A percentile compares a stretch with the other conserved stretches of the same genome.
These are phyloP conservation scores for Coemansia sp. DNA, from an alignment of 192 early-diverging fungal genomes.

Conservation along the genomic window DNA sequence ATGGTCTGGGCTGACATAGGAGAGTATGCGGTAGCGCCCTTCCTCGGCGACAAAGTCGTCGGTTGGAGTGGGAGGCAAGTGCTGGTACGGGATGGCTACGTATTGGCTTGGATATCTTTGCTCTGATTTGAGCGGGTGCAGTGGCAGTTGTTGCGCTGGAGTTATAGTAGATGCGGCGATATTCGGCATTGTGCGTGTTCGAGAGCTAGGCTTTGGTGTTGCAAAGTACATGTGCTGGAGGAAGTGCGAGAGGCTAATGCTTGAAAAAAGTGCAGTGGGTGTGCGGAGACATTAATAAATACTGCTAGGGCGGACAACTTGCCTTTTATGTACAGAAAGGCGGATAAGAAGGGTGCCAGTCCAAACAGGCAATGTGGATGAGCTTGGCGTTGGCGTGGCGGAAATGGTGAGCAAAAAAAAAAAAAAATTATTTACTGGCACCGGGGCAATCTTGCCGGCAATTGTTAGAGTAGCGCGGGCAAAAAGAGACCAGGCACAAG, in stretches of 20 bases:
- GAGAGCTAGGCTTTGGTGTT: slow-evolving; percentile 5
- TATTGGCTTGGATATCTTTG: background rate
- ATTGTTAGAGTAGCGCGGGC: background rate
- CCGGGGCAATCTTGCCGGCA: background rate
- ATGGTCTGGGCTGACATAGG: slow-evolving; percentile 17
- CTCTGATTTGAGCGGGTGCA: background rate
- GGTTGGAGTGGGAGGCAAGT: slow-evolving; percentile 14
- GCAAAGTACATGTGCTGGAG: slow-evolving; percentile 16
- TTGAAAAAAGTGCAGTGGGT: background rate
- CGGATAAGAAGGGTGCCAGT: background rate
- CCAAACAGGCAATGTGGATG: background rate
- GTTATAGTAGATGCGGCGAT: background rate
- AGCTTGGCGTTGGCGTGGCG: background rate
- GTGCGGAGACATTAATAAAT: background rate
- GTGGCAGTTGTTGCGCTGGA: slow-evolving; percentile 8
- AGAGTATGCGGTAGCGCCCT: slow-evolving; percentile 3
- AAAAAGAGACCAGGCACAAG: background rate
- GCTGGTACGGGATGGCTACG: background rate
- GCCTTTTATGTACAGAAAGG: background rate
- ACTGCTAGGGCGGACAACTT: background rate
- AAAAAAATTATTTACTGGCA: slow-evolving; percentile 3
- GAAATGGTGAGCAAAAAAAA: too few relatives aligned
- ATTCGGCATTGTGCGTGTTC: slow-evolving; percentile 5
- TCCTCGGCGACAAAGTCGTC: slow-evolving; percentile 13
- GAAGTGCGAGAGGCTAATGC: background rate